phyloP scores from a whole-genome alignment of 2,329 filamentous ascomycete species.

The Xylariaceae sp. region DNA sequence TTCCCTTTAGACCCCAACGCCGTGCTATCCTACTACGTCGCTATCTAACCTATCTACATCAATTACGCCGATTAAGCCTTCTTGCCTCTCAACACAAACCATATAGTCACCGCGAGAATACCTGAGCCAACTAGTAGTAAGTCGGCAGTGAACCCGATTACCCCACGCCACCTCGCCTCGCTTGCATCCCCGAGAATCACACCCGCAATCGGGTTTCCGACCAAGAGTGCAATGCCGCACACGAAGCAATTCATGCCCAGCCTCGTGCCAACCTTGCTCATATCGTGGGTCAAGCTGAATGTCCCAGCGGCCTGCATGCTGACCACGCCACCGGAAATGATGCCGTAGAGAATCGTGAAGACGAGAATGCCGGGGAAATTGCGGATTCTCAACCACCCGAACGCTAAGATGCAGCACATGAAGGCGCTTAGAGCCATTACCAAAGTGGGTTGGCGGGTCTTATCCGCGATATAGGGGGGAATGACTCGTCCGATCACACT shows the following conservation, averaged over 20 bases:
- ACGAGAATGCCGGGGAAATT: conserved; percentile 42
- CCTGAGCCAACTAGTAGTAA: conserved; percentile 1
- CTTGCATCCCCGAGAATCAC: background rate
- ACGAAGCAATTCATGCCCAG: conserved; percentile 41
- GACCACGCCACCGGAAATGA: conserved; percentile 49
- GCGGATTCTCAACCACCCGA: conserved; percentile 38
- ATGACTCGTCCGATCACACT: conserved; percentile 50
- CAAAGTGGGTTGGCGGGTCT: conserved; percentile 44
- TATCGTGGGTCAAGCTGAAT: conserved; percentile 41
- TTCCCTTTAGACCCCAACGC: too few relatives aligned
- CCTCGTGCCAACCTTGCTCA: conserved; percentile 39
- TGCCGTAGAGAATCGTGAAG: conserved; percentile 49
- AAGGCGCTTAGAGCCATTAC: conserved; percentile 37
- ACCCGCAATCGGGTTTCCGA: conserved; percentile 50
- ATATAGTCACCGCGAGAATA: background rate
- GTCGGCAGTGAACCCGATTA: conserved; percentile 8
- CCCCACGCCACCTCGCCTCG: conserved; percentile 8
- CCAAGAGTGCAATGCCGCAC: conserved; percentile 50
- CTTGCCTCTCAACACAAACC: background rate
- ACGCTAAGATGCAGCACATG: conserved; percentile 41
- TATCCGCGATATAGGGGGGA: conserved; percentile 49
- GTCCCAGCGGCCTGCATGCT: conserved; percentile 47
- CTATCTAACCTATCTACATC: background rate
- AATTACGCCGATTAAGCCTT: background rate
- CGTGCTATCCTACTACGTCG: background rate